Conservation (phyloP, 2,329 filamentous ascomycete genomes). For the Zymoseptoria ardabiliae region DNA sequence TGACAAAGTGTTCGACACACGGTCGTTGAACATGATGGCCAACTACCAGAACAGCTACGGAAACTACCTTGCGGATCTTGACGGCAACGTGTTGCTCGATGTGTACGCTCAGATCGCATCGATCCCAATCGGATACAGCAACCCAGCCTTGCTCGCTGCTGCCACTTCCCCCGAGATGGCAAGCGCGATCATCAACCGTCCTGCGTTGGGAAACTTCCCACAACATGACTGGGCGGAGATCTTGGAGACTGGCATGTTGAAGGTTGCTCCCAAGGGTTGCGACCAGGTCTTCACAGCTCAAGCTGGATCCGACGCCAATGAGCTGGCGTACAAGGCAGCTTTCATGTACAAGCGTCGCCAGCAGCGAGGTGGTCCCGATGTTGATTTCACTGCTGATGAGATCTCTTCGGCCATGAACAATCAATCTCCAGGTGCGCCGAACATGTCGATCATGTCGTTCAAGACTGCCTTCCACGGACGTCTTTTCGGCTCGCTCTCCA, state of each 20-base stretch:
- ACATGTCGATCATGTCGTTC: slow-evolving; percentile 83
- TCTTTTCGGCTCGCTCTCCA: slow-evolving; percentile 78
- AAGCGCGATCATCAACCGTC: slow-evolving; percentile 75
- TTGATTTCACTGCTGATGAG: slow-evolving; percentile 75
- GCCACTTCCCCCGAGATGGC: slow-evolving; percentile 73
- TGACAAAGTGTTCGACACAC: slow-evolving; percentile 73
- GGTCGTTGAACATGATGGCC: slow-evolving; percentile 74
- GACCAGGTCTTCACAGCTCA: slow-evolving; percentile 87
- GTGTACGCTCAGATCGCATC: slow-evolving; percentile 90
- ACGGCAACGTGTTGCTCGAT: slow-evolving; percentile 66
- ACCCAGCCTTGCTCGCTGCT: slow-evolving; percentile 63
- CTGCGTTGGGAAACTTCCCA: slow-evolving; percentile 85
- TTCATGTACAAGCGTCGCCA: slow-evolving; percentile 86
- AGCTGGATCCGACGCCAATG: slow-evolving; percentile 86
- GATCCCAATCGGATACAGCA: slow-evolving; percentile 90
- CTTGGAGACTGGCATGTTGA: slow-evolving; percentile 71
- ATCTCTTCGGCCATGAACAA: slow-evolving; percentile 71
- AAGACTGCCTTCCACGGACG: slow-evolving; percentile 84
- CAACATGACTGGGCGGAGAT: slow-evolving; percentile 75
- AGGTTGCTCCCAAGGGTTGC: slow-evolving; percentile 73
- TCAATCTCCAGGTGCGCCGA: slow-evolving; percentile 66
- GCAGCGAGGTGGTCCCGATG: slow-evolving; percentile 68
- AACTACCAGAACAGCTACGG: slow-evolving; percentile 68
- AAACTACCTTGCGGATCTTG: slow-evolving; percentile 71
- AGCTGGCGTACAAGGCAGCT: slow-evolving; percentile 89